Evolutionary conservation across 306 rosid species (phyloP).

Genomic region (Lathyrus sativus): DNA sequence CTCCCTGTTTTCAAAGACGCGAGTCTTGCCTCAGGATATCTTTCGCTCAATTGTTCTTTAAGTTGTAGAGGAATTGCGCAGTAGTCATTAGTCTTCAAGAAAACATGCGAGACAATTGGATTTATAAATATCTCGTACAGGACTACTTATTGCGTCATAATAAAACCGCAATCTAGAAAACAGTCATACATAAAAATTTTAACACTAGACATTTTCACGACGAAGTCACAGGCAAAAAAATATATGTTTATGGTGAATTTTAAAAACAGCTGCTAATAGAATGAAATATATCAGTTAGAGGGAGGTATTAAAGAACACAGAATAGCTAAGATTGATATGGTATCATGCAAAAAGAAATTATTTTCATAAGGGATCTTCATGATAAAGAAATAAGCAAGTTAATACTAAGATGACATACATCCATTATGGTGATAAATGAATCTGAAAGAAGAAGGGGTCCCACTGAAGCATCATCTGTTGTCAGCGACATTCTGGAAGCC

Average conservation of each 20-base stretch:
- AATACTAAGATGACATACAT: conserved; percentile 67
- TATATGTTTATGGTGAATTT: background rate
- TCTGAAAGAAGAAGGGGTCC: conserved; percentile 89
- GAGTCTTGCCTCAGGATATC: conserved; percentile 87
- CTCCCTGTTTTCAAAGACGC: conserved; percentile 89
- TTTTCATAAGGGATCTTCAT: conserved; percentile 17
- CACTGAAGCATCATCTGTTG: conserved; percentile 80
- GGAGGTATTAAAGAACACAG: background rate
- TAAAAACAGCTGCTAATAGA: conserved; percentile 20
- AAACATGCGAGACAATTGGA: conserved; percentile 31
- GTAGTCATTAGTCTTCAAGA: conserved; percentile 89
- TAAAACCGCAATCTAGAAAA: conserved; percentile 26
- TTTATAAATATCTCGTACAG: conserved; percentile 21
- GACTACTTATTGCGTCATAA: conserved; percentile 16
- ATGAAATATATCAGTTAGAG: conserved; percentile 25
- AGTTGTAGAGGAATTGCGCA: conserved; percentile 91
- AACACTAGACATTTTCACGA: conserved; percentile 1
- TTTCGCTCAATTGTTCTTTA: conserved; percentile 85
- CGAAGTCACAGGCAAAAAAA: conserved; percentile 5
- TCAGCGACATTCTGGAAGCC: conserved; percentile 92
- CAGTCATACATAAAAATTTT: background rate
- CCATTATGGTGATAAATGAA: conserved; percentile 86
- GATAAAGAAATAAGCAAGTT: conserved; percentile 25
- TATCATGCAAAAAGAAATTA: conserved; percentile 2
- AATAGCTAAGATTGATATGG: conserved; percentile 9